These are phyloP conservation scores for Dendrocalamus latiflorus DNA, from an alignment of 202 grass and related monocot genomes.

Conservation along the genomic window DNA sequence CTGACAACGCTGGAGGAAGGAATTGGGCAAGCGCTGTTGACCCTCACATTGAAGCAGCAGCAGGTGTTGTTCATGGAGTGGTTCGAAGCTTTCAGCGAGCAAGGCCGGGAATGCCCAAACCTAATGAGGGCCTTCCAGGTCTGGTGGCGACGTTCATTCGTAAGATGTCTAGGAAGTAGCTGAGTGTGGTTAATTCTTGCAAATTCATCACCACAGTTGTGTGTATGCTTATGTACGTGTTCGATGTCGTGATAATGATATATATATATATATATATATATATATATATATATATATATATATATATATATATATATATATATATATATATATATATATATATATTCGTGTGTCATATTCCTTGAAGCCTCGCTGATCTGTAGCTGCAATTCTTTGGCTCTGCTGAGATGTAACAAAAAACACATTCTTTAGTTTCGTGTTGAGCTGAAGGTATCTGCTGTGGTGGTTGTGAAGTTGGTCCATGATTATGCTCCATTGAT, in stretches of 20 bases:
- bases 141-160: slow-evolving; percentile 92
- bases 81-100: slow-evolving; percentile 57
- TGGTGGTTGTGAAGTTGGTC: slow-evolving; percentile 22
- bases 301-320: too few species aligned
- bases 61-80: slow-evolving; percentile 74
- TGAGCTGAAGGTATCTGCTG: slow-evolving; percentile 16
- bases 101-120: slow-evolving; percentile 75
- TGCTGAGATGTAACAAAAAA: slow-evolving; percentile 11
- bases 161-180: slow-evolving; percentile 35
- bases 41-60: slow-evolving; percentile 70
- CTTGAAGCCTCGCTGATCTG: slow-evolving; percentile 10
- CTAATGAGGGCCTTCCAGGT: slow-evolving; percentile 82
- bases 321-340: too few species aligned
- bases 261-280: too few species aligned
- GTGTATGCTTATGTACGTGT: not conserved
- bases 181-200: slow-evolving; percentile 19
- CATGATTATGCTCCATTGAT: slow-evolving; percentile 19
- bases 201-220: not conserved
- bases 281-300: too few species aligned
- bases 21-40: slow-evolving; percentile 72
- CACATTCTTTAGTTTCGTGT: slow-evolving; percentile 17
- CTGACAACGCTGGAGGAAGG: slow-evolving; percentile 65
- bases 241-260: slow-evolving; percentile 4
- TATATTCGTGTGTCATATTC: slow-evolving; percentile 1
- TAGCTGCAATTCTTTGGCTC: slow-evolving; percentile 19